Evolutionary conservation across 2,329 filamentous ascomycete genomes (phyloP).

Genomic region (Colletotrichum liriopes): DNA sequence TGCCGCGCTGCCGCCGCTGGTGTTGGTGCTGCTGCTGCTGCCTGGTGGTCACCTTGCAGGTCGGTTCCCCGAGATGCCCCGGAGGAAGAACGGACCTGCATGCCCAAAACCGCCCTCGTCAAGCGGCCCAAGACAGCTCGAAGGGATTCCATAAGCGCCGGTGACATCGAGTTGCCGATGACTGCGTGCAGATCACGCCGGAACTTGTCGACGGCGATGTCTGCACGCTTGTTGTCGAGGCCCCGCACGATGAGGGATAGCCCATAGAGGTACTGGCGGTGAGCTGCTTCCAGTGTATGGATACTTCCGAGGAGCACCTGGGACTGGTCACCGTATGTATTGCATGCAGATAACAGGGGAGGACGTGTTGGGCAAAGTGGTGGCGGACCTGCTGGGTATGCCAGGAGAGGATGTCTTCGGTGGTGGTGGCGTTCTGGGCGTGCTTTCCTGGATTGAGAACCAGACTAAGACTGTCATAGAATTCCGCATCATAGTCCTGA

Average conservation of each 20-base stretch:
- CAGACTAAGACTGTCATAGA: constrained; percentile 68
- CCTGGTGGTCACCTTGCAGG: constrained; percentile 48
- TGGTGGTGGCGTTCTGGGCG: constrained; percentile 66
- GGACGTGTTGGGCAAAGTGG: constrained; percentile 73
- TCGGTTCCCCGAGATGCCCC: constrained; percentile 35
- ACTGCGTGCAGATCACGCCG: constrained; percentile 75
- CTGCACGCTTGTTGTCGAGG: constrained; percentile 57
- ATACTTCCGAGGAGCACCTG: constrained; percentile 68
- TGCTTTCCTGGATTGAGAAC: constrained; percentile 64
- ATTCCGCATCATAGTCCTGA: constrained; percentile 60
- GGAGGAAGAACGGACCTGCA: constrained; percentile 44
- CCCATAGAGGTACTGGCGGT: constrained; percentile 71
- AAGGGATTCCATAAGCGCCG: constrained; percentile 68
- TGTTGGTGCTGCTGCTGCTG: constrained; percentile 37
- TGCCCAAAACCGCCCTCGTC: constrained; percentile 60
- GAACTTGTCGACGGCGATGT: constrained; percentile 65
- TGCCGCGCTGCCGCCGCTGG: constrained; percentile 57
- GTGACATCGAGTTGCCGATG: constrained; percentile 74
- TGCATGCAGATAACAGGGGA: constrained; percentile 67
- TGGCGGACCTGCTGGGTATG: constrained; percentile 73
- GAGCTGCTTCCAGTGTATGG: constrained; percentile 72
- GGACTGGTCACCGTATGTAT: constrained; percentile 57
- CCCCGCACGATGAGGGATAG: constrained; percentile 67
- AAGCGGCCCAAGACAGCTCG: constrained; percentile 68
- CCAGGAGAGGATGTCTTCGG: constrained; percentile 72